Base-by-base conservation (phyloP, 306 rosid genomes). In the Cucumis melo region DNA sequence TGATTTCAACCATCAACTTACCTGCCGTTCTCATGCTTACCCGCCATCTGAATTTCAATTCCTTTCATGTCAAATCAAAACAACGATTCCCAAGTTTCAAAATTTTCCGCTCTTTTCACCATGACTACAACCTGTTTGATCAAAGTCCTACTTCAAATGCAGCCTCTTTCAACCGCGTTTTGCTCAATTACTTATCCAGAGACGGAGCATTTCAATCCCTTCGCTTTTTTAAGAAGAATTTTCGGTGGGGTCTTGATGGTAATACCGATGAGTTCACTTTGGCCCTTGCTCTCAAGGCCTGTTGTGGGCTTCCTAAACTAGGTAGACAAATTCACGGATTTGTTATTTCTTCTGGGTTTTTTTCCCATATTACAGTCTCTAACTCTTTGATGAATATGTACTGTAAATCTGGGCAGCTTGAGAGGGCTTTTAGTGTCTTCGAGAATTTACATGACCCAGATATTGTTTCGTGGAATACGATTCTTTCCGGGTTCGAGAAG, bases 351-450 rank as follows among this genome's bases (percentile, higher is more conserved):
- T 87, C 85, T 2, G 97, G 93, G 79, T 81, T 89, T 78, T 70
- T 81, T 78, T 87, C 80, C 0, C 20, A 13, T 48, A 63, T 86
- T 19, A 61, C 86, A 0, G 97, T 91, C 60, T 87, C 87, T 0
- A 93, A 93, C 79, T 91, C 97, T 0, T 81, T 91, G 73, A 93
- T 93, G 95, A 93, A 85, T 80, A 83, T 93, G 98, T 93, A 93
- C 78, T 83, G 82, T 53, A 88, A 85, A 77, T 83, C 90, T 50
- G 89, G 91, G 74, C 79, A 80, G 10, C 81, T 89, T 8, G 80
- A 78, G 10, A 73, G 46, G 42, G 88, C 93, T 54, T 75, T 88
- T 80, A 10, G 73, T 80, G 78, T 93, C 38, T 93, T 91, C 55
- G 84, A 86, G 80, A 84, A 63, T 78, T 75, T 93, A 86, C 80